phyloP scores from a whole-genome alignment of 768 basidiomycete genomes.

The Lentinula detonsa region DNA sequence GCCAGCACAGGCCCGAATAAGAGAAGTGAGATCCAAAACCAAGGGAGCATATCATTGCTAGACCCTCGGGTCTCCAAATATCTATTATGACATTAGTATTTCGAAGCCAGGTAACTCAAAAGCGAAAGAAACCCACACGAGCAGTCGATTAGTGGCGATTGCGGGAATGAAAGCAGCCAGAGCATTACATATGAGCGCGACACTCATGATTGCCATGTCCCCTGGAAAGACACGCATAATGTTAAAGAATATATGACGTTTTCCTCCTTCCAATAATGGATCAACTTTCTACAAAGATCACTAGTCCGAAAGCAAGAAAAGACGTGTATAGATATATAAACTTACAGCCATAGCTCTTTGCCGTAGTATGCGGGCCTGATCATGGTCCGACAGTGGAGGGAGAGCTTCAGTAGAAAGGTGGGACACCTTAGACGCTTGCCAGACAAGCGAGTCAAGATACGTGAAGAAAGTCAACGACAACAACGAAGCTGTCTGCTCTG shows the following conservation, averaged over 20 bases:
- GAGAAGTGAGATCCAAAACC: constrained; percentile 59
- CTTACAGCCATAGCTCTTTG: constrained; percentile 1
- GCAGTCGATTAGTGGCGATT: constrained; percentile 8
- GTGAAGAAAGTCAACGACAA: constrained; percentile 26
- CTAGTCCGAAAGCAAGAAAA: neutral
- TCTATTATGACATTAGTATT: constrained; percentile 22
- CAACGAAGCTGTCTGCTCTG: constrained; percentile 30
- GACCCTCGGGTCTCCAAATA: constrained; percentile 55
- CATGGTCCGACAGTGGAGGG: constrained; percentile 27
- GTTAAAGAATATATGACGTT: neutral
- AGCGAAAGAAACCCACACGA: constrained; percentile 19
- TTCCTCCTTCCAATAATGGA: neutral
- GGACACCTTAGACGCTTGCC: constrained; percentile 10
- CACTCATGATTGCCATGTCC: neutral
- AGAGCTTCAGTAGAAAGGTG: constrained; percentile 15
- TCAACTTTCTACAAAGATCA: constrained; percentile 15
- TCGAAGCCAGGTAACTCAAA: neutral
- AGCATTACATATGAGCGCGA: neutral
- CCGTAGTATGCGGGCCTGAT: constrained; percentile 1
- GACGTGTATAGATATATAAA: neutral
- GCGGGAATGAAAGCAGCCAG: neutral
- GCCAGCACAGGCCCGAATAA: constrained; percentile 41
- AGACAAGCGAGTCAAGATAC: constrained; percentile 24
- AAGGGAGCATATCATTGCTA: constrained; percentile 47
- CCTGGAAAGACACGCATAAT: neutral